Conservation (phyloP, 805 yeast species). For the Hyphopichia homilentoma region DNA sequence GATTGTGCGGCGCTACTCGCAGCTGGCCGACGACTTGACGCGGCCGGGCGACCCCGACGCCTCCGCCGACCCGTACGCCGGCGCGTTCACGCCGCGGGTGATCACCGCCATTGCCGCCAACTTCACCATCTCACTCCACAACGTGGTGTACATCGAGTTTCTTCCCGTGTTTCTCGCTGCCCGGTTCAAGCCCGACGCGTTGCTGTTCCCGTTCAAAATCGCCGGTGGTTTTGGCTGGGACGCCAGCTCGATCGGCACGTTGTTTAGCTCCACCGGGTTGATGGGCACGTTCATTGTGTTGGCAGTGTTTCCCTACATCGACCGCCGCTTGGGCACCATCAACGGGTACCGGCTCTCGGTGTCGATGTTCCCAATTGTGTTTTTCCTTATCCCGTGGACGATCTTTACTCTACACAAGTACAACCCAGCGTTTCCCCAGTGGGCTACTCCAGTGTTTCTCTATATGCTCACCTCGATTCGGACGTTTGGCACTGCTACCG, state of each 20-base stretch:
- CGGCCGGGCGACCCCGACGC: too few species aligned
- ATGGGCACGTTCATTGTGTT: slow-evolving; percentile 31
- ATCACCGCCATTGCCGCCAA: slow-evolving; percentile 29
- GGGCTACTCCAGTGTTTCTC: slow-evolving; percentile 25
- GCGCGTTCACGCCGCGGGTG: slow-evolving; percentile 29
- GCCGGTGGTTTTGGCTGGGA: slow-evolving; percentile 36
- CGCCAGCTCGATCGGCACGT: slow-evolving; percentile 28
- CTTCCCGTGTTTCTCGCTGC: slow-evolving; percentile 36
- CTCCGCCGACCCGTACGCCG: slow-evolving; percentile 4
- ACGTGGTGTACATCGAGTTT: slow-evolving; percentile 30
- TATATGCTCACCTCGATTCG: slow-evolving; percentile 29
- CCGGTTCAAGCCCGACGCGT: slow-evolving; percentile 18
- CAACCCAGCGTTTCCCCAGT: slow-evolving; percentile 21
- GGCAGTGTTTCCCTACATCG: slow-evolving; percentile 30
- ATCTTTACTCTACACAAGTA: slow-evolving; percentile 28
- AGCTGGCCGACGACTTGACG: slow-evolving; percentile 5
- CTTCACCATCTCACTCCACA: slow-evolving; percentile 31
- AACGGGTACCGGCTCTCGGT: slow-evolving; percentile 28
- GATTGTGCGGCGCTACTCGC: slow-evolving; percentile 15
- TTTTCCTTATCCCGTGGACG: slow-evolving; percentile 25
- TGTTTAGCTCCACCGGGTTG: slow-evolving; percentile 34
- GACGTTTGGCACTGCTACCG: slow-evolving; percentile 31
- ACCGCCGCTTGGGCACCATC: slow-evolving; percentile 27
- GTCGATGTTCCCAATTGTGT: slow-evolving; percentile 28
- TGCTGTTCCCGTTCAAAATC: slow-evolving; percentile 32